phyloP scores from a whole-genome alignment of 768 basidiomycete genomes.

The Tulasnella sp. region DNA sequence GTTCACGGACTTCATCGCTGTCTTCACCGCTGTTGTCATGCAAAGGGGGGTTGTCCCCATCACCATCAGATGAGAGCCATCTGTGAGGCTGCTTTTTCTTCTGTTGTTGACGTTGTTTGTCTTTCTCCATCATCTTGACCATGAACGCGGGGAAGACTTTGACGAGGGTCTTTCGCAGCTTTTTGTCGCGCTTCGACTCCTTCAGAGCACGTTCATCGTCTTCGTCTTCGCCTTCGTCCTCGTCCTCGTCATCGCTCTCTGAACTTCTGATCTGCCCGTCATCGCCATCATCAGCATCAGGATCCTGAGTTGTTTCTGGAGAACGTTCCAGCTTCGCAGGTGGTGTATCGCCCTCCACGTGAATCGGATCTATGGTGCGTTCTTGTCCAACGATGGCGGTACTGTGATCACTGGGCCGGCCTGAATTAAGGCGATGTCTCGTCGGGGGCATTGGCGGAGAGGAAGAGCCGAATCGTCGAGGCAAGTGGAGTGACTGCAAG shows the following conservation, averaged over 20 bases:
- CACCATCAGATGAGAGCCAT: background rate
- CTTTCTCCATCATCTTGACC: slow-evolving; percentile 30
- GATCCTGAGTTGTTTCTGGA: too few species aligned
- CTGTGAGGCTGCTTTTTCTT: slow-evolving; percentile 17
- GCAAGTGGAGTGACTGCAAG: background rate
- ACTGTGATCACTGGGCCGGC: too few species aligned
- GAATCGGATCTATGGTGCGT: background rate
- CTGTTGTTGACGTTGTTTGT: slow-evolving; percentile 27
- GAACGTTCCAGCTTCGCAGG: background rate
- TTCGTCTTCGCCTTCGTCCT: slow-evolving; percentile 22
- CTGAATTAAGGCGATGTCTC: too few species aligned
- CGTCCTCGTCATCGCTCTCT: too few species aligned
- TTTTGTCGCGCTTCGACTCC: slow-evolving; percentile 23
- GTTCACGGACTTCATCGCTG: slow-evolving; percentile 9
- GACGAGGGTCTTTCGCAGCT: slow-evolving; percentile 30
- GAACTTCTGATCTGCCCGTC: background rate
- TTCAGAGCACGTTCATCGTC: slow-evolving; percentile 10
- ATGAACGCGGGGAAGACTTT: slow-evolving; percentile 48
- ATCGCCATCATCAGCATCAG: too few species aligned
- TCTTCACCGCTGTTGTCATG: slow-evolving; percentile 15
- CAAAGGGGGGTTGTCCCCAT: slow-evolving; percentile 13
- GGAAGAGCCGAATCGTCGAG: background rate
- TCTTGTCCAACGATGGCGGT: too few species aligned
- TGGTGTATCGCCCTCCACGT: background rate
- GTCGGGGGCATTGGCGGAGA: too few species aligned